A percentile compares a stretch with the other conserved stretches of the same genome.
These are phyloP conservation scores for Eucalyptus rudis DNA, from an alignment of 345 rosid genomes.

Conservation along the genomic window DNA sequence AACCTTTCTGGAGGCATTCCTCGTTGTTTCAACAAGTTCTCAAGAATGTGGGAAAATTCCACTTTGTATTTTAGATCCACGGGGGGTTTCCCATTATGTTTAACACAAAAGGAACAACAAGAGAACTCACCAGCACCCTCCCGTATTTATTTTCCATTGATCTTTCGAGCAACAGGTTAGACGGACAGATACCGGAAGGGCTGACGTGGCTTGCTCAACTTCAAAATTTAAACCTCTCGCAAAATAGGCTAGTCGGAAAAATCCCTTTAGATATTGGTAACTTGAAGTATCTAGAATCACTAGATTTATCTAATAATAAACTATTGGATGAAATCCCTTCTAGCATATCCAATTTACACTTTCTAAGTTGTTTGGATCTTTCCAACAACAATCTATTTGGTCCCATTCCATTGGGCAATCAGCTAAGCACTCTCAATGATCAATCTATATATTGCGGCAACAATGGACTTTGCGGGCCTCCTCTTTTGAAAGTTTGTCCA, in stretches of 20 bases:
- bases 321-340: not conserved
- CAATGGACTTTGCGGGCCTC: not conserved
- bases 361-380: not conserved
- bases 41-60: no score
- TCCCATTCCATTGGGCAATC: not conserved
- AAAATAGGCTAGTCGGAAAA: not conserved
- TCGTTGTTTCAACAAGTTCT: no score
- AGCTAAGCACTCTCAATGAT: not conserved
- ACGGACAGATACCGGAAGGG: not conserved
- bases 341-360: not conserved
- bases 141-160: not conserved
- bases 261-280: not conserved
- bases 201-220: not conserved
- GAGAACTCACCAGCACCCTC: not conserved
- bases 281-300: no score
- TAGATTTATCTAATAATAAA: not conserved
- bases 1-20: no score
- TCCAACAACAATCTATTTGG: not conserved
- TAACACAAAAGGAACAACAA: no score
- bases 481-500: not conserved
- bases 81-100: no score
- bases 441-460: not conserved
- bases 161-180: not conserved
- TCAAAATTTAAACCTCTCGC: not conserved
- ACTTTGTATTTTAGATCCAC: no score